These are phyloP conservation scores for Cardamine occulta DNA, from an alignment of 345 rosid species.

Conservation along the genomic window DNA sequence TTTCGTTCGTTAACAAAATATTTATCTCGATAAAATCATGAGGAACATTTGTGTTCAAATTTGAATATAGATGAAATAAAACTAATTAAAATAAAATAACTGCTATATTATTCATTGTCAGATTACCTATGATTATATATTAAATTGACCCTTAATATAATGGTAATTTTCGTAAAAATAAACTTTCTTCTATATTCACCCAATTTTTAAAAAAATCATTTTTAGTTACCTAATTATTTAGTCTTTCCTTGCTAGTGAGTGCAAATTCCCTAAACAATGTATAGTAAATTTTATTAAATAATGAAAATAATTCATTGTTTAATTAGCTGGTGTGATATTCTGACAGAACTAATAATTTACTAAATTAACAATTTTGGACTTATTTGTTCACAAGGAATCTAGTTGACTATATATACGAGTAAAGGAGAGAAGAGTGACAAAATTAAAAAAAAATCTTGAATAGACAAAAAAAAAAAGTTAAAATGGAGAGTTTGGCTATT, in stretches of 20 bases:
- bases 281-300: background rate
- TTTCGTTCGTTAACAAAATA: no score
- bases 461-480: background rate
- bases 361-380: background rate
- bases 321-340: background rate
- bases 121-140: no score
- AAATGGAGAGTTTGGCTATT: constrained; percentile 17
- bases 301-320: no score
- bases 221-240: background rate
- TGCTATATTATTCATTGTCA: no score
- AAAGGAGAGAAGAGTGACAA: background rate
- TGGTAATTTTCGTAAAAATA: background rate
- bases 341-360: background rate
- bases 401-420: background rate
- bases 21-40: no score
- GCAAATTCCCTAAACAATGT: background rate
- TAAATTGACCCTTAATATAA: no score
- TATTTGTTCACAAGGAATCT: constrained; percentile 3
- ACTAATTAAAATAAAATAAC: no score
- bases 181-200: background rate
- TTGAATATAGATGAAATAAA: no score
- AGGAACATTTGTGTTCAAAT: no score
- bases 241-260: background rate
- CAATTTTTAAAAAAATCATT: no score
- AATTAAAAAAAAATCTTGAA: constrained; percentile 2